phyloP scores from a whole-genome alignment of 306 rosid genomes.

The Arachis hypogaea region DNA sequence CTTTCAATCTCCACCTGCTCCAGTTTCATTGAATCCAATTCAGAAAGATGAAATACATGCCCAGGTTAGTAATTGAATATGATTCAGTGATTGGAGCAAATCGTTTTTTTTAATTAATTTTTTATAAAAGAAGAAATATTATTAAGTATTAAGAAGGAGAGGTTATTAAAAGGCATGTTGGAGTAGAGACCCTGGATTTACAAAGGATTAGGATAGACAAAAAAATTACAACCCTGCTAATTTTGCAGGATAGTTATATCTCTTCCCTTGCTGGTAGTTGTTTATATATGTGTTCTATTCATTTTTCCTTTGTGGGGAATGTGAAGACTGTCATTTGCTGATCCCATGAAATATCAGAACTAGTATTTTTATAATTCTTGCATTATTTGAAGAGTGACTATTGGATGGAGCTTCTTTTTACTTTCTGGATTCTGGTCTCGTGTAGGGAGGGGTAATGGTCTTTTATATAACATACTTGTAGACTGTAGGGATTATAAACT shows the following conservation, averaged over 20 bases:
- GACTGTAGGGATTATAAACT: conserved; percentile 7
- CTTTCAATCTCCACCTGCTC: conserved; percentile 61
- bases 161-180: no score
- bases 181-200: no score
- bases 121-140: no score
- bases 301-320: conserved; percentile 6
- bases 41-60: conserved; percentile 87
- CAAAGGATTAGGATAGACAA: no score
- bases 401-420: background rate
- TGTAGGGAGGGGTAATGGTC: background rate
- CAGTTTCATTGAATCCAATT: conserved; percentile 54
- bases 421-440: no score
- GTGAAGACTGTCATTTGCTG: conserved; percentile 17
- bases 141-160: no score
- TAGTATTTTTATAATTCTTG: conserved; percentile 15
- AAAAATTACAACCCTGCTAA: background rate
- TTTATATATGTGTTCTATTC: conserved; percentile 4
- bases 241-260: conserved; percentile 12
- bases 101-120: background rate
- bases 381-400: conserved; percentile 2
- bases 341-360: conserved; percentile 36
- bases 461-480: conserved; percentile 6
- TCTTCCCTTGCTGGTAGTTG: background rate
- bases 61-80: conserved; percentile 63
- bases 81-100: conserved; percentile 34